Evolutionary conservation across 345 rosid species (phyloP).

Genomic region (Acer negundo): DNA sequence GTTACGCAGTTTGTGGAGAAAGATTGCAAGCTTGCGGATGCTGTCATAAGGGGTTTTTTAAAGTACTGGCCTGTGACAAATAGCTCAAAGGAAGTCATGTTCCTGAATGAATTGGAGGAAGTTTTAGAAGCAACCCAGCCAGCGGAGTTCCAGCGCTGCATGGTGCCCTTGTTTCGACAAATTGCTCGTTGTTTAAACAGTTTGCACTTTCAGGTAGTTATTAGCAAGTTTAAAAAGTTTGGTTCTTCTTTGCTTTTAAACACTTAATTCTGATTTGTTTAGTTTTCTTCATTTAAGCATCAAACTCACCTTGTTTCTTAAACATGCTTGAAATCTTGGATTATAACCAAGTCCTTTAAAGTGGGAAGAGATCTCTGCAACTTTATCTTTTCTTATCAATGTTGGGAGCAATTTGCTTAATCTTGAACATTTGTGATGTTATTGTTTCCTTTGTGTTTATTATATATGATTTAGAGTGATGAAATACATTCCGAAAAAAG

Average conservation of each 20-base stretch:
- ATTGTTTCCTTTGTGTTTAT: neutral
- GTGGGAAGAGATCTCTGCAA: neutral
- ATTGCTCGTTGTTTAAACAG: constrained; percentile 76
- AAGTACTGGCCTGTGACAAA: constrained; percentile 94
- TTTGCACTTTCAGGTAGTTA: constrained; percentile 81
- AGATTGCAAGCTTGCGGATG: constrained; percentile 86
- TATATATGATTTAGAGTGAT: neutral
- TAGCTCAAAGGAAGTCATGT: constrained; percentile 95
- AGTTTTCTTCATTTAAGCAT: neutral
- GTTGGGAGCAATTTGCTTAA: neutral
- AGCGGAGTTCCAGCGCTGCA: constrained; percentile 80
- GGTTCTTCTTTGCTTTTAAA: constrained; percentile 14
- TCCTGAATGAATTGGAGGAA: constrained; percentile 87
- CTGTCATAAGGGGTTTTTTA: constrained; percentile 69
- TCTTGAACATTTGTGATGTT: neutral
- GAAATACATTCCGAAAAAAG: neutral
- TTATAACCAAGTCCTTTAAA: neutral
- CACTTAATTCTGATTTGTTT: neutral
- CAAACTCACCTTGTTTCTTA: neutral
- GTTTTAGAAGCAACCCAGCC: constrained; percentile 78
- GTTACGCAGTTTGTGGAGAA: constrained; percentile 87
- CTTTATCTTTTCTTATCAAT: neutral
- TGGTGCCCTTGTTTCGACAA: constrained; percentile 78
- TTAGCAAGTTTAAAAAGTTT: neutral
- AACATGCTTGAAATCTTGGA: constrained; percentile 11